phyloP scores from a whole-genome alignment of 805 yeast genomes.

The Metschnikowia chrysomelidarum region DNA sequence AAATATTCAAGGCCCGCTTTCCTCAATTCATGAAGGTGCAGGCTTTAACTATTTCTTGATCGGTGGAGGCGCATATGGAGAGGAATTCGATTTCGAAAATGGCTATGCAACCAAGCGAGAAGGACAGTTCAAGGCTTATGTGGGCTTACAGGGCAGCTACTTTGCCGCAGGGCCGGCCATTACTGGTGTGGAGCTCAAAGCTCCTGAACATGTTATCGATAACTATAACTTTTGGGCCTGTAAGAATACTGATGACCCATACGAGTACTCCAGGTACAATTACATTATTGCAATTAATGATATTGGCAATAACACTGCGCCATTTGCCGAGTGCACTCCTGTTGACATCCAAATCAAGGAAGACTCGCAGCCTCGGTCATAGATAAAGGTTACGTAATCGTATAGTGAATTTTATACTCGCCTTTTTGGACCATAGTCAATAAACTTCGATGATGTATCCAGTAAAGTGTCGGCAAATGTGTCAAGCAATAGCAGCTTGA shows the following conservation, averaged over 20 bases:
- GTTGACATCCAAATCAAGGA: too few species aligned
- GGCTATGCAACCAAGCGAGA: neutral
- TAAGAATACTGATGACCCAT: constrained; percentile 11
- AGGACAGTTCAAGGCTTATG: constrained; percentile 3
- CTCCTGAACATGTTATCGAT: too few species aligned
- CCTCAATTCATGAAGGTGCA: constrained; percentile 12
- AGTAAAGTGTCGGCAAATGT: too few species aligned
- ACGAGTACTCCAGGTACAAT: constrained; percentile 6
- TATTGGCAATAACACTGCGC: constrained; percentile 3
- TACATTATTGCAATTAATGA: constrained; percentile 4
- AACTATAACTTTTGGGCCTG: constrained; percentile 12
- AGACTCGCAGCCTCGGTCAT: too few species aligned
- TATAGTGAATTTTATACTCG: too few species aligned
- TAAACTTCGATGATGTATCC: too few species aligned
- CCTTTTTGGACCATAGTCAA: too few species aligned
- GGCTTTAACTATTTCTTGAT: constrained; percentile 11
- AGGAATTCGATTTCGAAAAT: neutral
- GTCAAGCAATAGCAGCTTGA: too few species aligned
- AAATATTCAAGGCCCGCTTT: constrained; percentile 6
- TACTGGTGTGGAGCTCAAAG: constrained; percentile 1
- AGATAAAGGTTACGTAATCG: too few species aligned
- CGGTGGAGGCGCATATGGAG: constrained; percentile 1
- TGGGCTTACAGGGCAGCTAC: constrained; percentile 4
- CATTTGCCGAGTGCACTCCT: constrained; percentile 7
- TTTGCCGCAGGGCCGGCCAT: constrained; percentile 13